Percentiles rank a stretch among this genome's conserved stretches.
phyloP scores from a whole-genome alignment of 2,329 filamentous ascomycete genomes.

The Cordyceps farinosa region DNA sequence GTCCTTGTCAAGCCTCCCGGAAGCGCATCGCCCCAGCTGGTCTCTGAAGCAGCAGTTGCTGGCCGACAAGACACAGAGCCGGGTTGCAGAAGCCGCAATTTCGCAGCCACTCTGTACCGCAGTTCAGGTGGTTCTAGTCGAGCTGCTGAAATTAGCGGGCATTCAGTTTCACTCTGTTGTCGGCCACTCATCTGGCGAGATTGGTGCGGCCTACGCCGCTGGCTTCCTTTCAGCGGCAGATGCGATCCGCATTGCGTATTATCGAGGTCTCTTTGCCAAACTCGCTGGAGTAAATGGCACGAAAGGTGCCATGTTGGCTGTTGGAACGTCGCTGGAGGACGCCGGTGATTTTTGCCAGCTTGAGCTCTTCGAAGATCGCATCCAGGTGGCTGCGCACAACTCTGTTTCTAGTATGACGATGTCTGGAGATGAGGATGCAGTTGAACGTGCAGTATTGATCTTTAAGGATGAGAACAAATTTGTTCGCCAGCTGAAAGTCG shows the following conservation, averaged over 20 bases:
- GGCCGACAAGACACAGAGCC: background rate
- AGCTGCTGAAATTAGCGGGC: constrained; percentile 27
- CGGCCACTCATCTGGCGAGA: constrained; percentile 50
- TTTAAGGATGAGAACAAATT: constrained; percentile 18
- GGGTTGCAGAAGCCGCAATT: constrained; percentile 22
- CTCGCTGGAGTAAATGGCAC: background rate
- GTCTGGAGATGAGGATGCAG: constrained; percentile 18
- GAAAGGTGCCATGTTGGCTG: constrained; percentile 19
- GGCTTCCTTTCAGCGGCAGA: constrained; percentile 33
- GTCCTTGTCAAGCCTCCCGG: too few relatives aligned
- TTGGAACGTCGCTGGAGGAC: constrained; percentile 18
- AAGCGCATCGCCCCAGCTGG: background rate
- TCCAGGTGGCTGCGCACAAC: constrained; percentile 24
- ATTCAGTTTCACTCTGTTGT: constrained; percentile 36
- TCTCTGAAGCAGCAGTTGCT: background rate
- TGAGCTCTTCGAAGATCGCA: constrained; percentile 18
- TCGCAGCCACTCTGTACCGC: constrained; percentile 32
- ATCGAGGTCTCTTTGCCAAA: constrained; percentile 15
- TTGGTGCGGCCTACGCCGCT: constrained; percentile 48
- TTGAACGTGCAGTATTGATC: background rate
- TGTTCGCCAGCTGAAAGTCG: constrained; percentile 18
- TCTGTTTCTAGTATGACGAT: constrained; percentile 21
- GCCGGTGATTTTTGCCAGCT: constrained; percentile 12
- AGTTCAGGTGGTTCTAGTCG: constrained; percentile 27
- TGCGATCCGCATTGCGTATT: constrained; percentile 26